Conservation (phyloP, 345 rosid species). For the Litchi chinensis region DNA sequence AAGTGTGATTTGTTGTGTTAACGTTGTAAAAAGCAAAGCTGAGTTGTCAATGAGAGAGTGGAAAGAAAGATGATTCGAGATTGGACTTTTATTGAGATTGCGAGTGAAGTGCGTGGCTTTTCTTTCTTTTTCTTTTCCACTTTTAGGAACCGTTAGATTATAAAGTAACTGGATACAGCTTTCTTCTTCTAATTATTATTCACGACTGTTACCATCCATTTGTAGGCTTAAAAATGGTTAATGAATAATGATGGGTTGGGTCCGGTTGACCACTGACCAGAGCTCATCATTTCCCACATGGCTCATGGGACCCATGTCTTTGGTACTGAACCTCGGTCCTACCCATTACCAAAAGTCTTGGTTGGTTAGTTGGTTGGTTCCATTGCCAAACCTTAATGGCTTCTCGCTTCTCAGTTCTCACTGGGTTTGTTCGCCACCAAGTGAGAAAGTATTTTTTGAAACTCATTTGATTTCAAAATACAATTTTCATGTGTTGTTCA, state of each 20-base stretch:
- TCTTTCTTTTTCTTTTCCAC: background rate
- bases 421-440: too few relatives aligned
- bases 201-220: background rate
- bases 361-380: too few relatives aligned
- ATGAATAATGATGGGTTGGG: background rate
- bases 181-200: background rate
- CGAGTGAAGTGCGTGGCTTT: background rate
- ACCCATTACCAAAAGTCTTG: too few relatives aligned
- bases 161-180: background rate
- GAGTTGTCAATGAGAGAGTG: background rate
- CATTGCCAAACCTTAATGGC: too few relatives aligned
- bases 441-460: too few relatives aligned
- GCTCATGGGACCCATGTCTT: background rate
- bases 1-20: background rate
- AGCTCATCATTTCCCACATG: slow-evolving; percentile 10
- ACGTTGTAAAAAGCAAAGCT: slow-evolving; percentile 19
- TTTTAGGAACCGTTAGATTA: slow-evolving; percentile 13
- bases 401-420: too few relatives aligned
- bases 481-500: too few relatives aligned
- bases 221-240: background rate
- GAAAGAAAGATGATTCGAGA: background rate
- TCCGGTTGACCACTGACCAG: slow-evolving; percentile 4
- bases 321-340: background rate
- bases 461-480: too few relatives aligned
- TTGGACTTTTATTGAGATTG: background rate